Evolutionary conservation across 345 rosid species (phyloP), one percentile per base, ranked within the genome.

Genomic region (Psidium guajava): DNA sequence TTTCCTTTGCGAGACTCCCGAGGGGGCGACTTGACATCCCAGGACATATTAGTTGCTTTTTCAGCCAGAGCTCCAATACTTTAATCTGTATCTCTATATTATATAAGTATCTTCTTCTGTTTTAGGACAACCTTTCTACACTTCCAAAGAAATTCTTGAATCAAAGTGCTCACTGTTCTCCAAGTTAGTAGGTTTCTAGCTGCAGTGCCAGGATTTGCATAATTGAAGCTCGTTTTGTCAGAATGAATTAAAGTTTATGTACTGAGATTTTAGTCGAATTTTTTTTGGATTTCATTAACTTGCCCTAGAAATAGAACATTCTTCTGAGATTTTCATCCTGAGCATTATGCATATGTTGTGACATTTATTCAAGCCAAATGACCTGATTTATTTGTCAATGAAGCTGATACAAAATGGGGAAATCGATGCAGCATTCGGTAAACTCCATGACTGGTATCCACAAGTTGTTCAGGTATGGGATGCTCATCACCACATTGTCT

Each of bases 341-440:
- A 24, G 25, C 36, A 21, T 83, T 74, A 36, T 47, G 22, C n/a
- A 49, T 82, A 14, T 54, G 54, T 83, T 9, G 15, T 54, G 55
- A 44, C 5, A 44, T 52, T 73, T 27, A 42, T 51, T 80, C 59
- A 64, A 75, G 86, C 87, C 86, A 83, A 83, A 84, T 87, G 82
- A 85, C 85, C 22, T 85, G 24, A 64, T 83, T 85, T 85, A 73
- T 89, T 73, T 83, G 40, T 84, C 14, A 73, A 85, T 88, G 89
- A 90, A 97, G 99, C 91, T 94, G 84, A 92, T 97, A 89, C 92
- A 93, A 91, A 93, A 86, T 86, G 99, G 99, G 69, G 94, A 95
- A 85, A 94, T 95, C 87, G 95, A 94, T 91, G 90, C 91, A 74
- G 96, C 96, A 81, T 84, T 96, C 59, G 85, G 81, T 85, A 90